Evolutionary conservation across 2,329 filamentous ascomycete genomes (phyloP).

Genomic region (Monascus ruber): DNA sequence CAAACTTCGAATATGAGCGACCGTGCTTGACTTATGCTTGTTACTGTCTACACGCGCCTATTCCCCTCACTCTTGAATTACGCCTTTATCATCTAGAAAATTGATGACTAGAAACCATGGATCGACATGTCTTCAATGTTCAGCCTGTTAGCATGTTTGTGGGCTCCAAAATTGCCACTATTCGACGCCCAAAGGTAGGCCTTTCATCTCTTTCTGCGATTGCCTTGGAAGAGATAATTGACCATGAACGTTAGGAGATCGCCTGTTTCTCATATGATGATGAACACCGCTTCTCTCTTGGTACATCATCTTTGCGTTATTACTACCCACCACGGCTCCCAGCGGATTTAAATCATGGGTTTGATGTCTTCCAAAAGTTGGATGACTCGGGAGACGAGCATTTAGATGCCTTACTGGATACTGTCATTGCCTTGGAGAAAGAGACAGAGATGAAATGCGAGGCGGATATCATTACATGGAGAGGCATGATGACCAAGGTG

Average conservation of each 20-base stretch:
- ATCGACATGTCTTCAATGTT: conserved; percentile 45
- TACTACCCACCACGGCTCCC: conserved; percentile 70
- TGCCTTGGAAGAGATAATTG: background rate
- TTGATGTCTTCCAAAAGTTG: conserved; percentile 69
- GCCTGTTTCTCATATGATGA: conserved; percentile 89
- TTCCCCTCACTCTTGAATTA: background rate
- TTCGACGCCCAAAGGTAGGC: conserved; percentile 61
- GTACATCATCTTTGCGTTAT: conserved; percentile 71
- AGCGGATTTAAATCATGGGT: conserved; percentile 67
- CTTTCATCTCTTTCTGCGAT: conserved; percentile 1
- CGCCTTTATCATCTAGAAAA: background rate
- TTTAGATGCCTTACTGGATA: conserved; percentile 68
- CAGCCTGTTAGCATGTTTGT: conserved; percentile 59
- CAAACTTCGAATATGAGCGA: too few species aligned
- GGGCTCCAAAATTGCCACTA: conserved; percentile 51
- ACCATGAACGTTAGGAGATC: conserved; percentile 54
- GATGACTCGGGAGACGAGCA: conserved; percentile 80
- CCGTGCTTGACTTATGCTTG: too few species aligned
- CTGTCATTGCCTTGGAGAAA: conserved; percentile 63
- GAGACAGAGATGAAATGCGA: conserved; percentile 56
- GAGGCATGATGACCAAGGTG: conserved; percentile 98
- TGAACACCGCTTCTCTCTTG: conserved; percentile 62
- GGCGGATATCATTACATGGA: conserved; percentile 79
- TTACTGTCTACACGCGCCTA: too few species aligned
- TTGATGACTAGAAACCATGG: conserved; percentile 14